Percentiles rank a stretch among this genome's conserved stretches.
Conservation (phyloP, 768 basidiomycete species). For the Chalciporus pseudorubinellus region DNA sequence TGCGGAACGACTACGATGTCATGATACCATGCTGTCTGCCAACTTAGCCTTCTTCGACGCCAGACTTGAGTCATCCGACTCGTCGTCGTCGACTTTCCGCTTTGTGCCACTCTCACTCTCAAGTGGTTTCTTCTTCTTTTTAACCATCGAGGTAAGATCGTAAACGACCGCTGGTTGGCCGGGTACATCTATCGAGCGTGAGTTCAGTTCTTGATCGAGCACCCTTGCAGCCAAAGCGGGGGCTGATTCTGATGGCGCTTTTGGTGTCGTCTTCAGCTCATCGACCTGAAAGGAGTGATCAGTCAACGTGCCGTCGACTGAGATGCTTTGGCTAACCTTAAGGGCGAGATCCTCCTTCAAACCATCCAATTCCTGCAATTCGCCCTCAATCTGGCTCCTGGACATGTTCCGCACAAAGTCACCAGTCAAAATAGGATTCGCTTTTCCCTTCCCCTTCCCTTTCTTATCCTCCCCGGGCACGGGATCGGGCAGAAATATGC, state of each 20-base stretch:
- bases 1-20: not conserved
- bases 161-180: slow-evolving; percentile 53
- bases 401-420: slow-evolving; percentile 66
- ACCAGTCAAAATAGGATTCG: slow-evolving; percentile 39
- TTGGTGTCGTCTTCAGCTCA: slow-evolving; percentile 81
- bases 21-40: slow-evolving; percentile 35
- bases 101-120: slow-evolving; percentile 46
- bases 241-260: slow-evolving; percentile 55
- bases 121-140: slow-evolving; percentile 70
- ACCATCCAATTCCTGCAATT: slow-evolving; percentile 75
- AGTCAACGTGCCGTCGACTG: not conserved
- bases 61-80: slow-evolving; percentile 44
- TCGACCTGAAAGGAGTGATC: slow-evolving; percentile 65
- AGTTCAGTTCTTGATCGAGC: slow-evolving; percentile 69
- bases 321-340: slow-evolving; percentile 51
- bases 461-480: slow-evolving; percentile 42
- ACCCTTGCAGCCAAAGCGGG: slow-evolving; percentile 70
- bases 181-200: slow-evolving; percentile 33
- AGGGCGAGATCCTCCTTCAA: slow-evolving; percentile 79
- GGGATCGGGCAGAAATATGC: slow-evolving; percentile 35
- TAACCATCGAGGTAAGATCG: slow-evolving; percentile 81
- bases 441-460: slow-evolving; percentile 77
- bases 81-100: slow-evolving; percentile 69
- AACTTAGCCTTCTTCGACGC: slow-evolving; percentile 63
- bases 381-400: slow-evolving; percentile 68